Conservation (phyloP, 805 yeast species). For the Pichia eremophila region DNA sequence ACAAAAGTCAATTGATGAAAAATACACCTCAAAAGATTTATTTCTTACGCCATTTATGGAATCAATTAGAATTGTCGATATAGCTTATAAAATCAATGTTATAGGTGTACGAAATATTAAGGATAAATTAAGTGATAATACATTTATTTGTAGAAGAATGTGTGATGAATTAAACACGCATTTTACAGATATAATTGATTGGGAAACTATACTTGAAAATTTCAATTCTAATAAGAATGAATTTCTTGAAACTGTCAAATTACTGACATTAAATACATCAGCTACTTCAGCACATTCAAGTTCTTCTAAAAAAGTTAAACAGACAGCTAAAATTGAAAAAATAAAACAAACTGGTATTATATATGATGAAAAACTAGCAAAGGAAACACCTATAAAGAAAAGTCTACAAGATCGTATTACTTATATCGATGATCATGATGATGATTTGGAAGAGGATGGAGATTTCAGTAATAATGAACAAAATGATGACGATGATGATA, state of each 20-base stretch:
- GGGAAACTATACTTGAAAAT: conserved; percentile 23
- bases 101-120: conserved; percentile 19
- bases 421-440: background rate
- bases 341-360: too few species aligned
- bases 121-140: conserved; percentile 17
- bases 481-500: conserved; percentile 7
- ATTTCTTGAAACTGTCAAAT: conserved; percentile 26
- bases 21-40: conserved; percentile 34
- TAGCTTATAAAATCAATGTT: conserved; percentile 37
- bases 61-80: conserved; percentile 33
- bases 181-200: conserved; percentile 32
- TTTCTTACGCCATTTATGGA: conserved; percentile 44
- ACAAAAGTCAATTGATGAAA: conserved; percentile 14
- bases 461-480: background rate
- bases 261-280: conserved; percentile 23
- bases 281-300: background rate
- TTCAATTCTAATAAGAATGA: conserved; percentile 22
- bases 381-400: too few species aligned
- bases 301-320: background rate
- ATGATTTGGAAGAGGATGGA: background rate
- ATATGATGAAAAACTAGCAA: too few species aligned
- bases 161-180: conserved; percentile 28
- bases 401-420: too few species aligned
- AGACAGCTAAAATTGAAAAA: too few species aligned
- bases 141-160: conserved; percentile 35